phyloP scores from a whole-genome alignment of 2,329 filamentous ascomycete genomes.

The Talaromyces sp. region DNA sequence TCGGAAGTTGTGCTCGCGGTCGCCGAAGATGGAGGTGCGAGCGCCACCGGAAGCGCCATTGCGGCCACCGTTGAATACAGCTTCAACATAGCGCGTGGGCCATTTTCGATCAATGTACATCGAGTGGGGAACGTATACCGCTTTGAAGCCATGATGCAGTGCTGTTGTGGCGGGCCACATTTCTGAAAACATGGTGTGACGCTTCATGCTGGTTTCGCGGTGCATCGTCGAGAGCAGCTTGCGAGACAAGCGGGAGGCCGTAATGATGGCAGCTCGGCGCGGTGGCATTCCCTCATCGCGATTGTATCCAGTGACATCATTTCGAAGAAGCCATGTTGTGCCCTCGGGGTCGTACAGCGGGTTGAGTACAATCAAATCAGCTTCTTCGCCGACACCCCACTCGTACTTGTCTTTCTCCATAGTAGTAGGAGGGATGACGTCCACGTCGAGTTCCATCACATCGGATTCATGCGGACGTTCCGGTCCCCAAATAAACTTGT shows the following conservation, averaged over 20 bases:
- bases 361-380: slow-evolving; percentile 86
- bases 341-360: slow-evolving; percentile 86
- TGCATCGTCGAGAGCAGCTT: slow-evolving; percentile 83
- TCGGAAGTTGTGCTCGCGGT: slow-evolving; percentile 81
- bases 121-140: slow-evolving; percentile 83
- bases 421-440: slow-evolving; percentile 63
- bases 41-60: slow-evolving; percentile 71
- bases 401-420: slow-evolving; percentile 74
- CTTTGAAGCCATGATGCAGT: slow-evolving; percentile 87
- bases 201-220: slow-evolving; percentile 74
- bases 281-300: slow-evolving; percentile 55
- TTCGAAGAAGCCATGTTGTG: slow-evolving; percentile 74
- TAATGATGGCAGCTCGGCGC: slow-evolving; percentile 82
- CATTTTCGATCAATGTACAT: slow-evolving; percentile 82
- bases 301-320: slow-evolving; percentile 83
- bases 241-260: slow-evolving; percentile 74
- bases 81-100: slow-evolving; percentile 71
- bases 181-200: slow-evolving; percentile 88
- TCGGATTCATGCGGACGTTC: slow-evolving; percentile 63
- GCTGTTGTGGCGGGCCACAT: slow-evolving; percentile 92
- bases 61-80: slow-evolving; percentile 71
- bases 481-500: slow-evolving; percentile 77
- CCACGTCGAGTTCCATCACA: slow-evolving; percentile 66
- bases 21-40: slow-evolving; percentile 67
- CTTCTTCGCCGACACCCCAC: slow-evolving; percentile 87